Evolutionary conservation across 768 basidiomycete genomes (phyloP), one percentile per base, ranked within the genome.

Genomic region (Crassisporium funariophilum): DNA sequence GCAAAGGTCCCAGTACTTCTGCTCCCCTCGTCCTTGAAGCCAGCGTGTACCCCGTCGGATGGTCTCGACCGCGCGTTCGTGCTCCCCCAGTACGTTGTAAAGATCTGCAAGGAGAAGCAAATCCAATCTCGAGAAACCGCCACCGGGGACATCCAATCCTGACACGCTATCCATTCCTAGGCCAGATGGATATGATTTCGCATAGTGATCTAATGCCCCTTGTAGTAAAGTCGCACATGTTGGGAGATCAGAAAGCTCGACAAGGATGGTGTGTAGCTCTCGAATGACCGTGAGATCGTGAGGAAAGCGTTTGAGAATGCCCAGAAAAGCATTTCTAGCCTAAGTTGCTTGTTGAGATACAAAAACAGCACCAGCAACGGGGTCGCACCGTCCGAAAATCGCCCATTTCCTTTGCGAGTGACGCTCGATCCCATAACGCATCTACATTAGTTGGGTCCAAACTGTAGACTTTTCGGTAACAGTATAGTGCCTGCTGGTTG

Each of bases 401-500:
- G 2, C 83, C 84, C 22, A 84, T 79, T 53, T 89, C 83, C 55
- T 85, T 86, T 1, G 91, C 85, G 10, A 95, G 76, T 4, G 79
- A 74, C 0, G 93, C 92, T 2, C 92, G 81, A 55, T 98, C 94
- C 91, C 91, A 97, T 12, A 92, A 76, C 4, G 90, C 88, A 48
- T 88, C 84, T 12, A 90, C 79, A 53, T 98, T 94, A 6, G 77
- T 74, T 1, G 90, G 88, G 59, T 95, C 86, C 17, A 89, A 71
- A 47, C 77, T 82, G 56, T 86, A 79, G 1, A 89, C 81, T 60
- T 97, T 95, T 0, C 86, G 76, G 61, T 89, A 91, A 61, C 95
- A 98, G 60, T 98, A 98, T 25, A 97, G 63, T 2, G 92, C 91
- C 65, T 98, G 93, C 48, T 93, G 88, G 35, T 82, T 77, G 49